Evolutionary conservation across 306 rosid species (phyloP).

Genomic region (Prinsepia uniflora): DNA sequence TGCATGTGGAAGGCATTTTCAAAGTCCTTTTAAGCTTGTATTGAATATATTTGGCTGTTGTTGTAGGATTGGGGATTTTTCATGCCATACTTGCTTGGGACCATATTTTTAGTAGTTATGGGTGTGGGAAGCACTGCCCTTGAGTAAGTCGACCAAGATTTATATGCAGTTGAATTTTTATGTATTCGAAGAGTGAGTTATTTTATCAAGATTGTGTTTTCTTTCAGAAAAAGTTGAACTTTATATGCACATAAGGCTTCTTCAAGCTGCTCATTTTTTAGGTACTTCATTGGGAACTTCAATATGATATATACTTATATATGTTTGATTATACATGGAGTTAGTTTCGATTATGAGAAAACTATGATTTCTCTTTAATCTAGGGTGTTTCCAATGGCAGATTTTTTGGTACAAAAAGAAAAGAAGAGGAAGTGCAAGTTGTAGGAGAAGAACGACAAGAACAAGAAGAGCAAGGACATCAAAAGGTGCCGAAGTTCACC

Average conservation of each 20-base stretch:
- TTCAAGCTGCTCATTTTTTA: conserved; percentile 94
- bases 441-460: no score
- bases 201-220: neutral
- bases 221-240: conserved; percentile 22
- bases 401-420: no score
- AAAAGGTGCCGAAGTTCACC: conserved; percentile 57
- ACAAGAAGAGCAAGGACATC: no score
- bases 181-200: neutral
- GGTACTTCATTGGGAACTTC: conserved; percentile 32
- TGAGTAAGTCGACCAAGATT: conserved; percentile 49
- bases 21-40: neutral
- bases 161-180: conserved; percentile 6
- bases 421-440: no score
- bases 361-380: no score
- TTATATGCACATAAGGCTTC: conserved; percentile 60
- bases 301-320: conserved; percentile 4
- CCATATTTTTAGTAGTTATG: conserved; percentile 79
- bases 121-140: conserved; percentile 92
- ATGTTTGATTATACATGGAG: no score
- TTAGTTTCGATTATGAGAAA: no score
- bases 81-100: conserved; percentile 83
- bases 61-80: conserved; percentile 95
- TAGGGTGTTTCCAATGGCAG: no score
- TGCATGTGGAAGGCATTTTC: neutral
- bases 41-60: conserved; percentile 10